Evolutionary conservation across 106 monocot genomes (phyloP).

Genomic region (Dioscorea zingiberensis): DNA sequence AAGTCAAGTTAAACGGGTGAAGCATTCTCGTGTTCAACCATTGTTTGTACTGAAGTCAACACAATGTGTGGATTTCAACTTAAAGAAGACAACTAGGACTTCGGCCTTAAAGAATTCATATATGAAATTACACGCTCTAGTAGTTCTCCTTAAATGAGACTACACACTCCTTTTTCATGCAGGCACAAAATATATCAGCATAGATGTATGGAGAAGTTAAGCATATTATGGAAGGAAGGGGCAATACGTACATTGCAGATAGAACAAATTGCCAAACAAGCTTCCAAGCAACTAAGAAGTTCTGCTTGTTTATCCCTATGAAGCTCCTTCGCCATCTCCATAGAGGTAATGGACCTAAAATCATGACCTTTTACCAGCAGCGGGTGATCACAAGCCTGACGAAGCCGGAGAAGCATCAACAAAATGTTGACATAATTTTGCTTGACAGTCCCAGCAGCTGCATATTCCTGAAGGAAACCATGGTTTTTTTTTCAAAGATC

Average conservation of each 20-base stretch:
- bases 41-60: too few species aligned
- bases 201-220: not conserved
- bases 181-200: not conserved
- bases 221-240: not conserved
- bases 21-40: too few species aligned
- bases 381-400: slow-evolving; percentile 96
- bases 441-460: slow-evolving; percentile 87
- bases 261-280: slow-evolving; percentile 63
- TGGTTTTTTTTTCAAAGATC: not conserved
- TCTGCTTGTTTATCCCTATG: slow-evolving; percentile 42
- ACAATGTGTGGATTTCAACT: too few species aligned
- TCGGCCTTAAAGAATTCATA: too few species aligned
- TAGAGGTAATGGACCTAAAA: slow-evolving; percentile 47
- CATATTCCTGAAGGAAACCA: slow-evolving; percentile 63
- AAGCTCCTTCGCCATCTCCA: slow-evolving; percentile 63
- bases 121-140: too few species aligned
- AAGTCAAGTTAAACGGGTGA: too few species aligned
- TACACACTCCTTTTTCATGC: not conserved
- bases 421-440: slow-evolving; percentile 98
- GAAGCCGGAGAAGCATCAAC: slow-evolving; percentile 87
- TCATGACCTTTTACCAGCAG: slow-evolving; percentile 61
- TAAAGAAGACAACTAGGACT: too few species aligned
- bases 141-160: not conserved
- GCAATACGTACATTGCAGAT: slow-evolving; percentile 71
- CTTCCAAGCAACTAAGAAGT: slow-evolving; percentile 70